Evolutionary conservation across 106 monocot species (phyloP), one percentile per base, ranked within the genome.

Genomic region (Ottelia alismoides): DNA sequence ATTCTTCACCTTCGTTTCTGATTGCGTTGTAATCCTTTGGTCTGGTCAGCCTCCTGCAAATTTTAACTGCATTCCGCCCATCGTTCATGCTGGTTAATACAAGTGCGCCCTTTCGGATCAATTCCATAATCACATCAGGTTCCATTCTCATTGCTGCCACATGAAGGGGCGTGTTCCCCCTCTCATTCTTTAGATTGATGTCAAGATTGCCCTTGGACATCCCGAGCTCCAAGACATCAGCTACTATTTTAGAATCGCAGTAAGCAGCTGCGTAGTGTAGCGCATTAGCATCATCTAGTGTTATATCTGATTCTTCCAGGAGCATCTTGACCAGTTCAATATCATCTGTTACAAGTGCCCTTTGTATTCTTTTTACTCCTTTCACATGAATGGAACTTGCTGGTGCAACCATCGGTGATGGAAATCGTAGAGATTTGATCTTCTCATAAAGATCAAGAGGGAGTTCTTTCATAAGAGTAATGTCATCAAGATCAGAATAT

Each of bases 311-410:
- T 71, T 96, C 94, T 20, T 47, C 65, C 31, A 96, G 69, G 22
- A 96, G 88, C 67, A 96, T 63, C 58, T 81, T 88, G 35, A 96
- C 88, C 55, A 96, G 84, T 58, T 88, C 84, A 44, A 96, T 78
- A 70, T 96, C 94, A 67, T 96, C 94, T 51, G 72, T 78, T 60
- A 88, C 94, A 7, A 96, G 65, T 3, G 94, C 94, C 60, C 71
- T 76, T 51, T 82, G 76, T 62, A 96, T 88, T 61, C 76, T 77
- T 56, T 62, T 69, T 11, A 85, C 61, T 68, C 78, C 57, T 74
- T 74, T 84, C 43, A 78, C 88, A n/a, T 66, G 64, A 26, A 23
- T 27, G 55, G 66, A 47, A 27, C 52, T 58, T n/a, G 51, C 25
- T 24, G 72, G 71, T 43, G 74, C 76, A 12, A 59, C 26, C 14